These are phyloP conservation scores for Dendrobium chrysotoxum DNA, from an alignment of 106 monocot genomes.

Conservation along the genomic window DNA sequence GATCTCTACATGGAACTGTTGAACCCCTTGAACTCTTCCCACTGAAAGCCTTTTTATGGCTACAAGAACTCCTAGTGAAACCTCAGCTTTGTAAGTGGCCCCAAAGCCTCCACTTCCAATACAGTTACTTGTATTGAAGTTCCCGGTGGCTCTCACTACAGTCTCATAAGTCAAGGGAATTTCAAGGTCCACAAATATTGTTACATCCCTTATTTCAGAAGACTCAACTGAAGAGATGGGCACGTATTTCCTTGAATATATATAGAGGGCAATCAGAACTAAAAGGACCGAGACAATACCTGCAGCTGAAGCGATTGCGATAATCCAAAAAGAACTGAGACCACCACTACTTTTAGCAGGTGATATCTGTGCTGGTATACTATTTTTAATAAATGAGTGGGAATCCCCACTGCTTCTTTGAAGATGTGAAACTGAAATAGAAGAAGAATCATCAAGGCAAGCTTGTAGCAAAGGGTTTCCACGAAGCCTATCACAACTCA, in stretches of 20 bases:
- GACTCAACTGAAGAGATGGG: slow-evolving; percentile 39
- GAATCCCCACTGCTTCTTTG: slow-evolving; percentile 12
- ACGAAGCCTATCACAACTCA: background rate
- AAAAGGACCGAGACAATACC: slow-evolving; percentile 74
- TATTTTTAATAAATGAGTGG: slow-evolving; percentile 20
- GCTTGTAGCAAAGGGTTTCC: no score
- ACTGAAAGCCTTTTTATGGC: slow-evolving; percentile 92
- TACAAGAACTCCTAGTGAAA: slow-evolving; percentile 77
- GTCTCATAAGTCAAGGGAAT: slow-evolving; percentile 80
- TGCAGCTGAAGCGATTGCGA: slow-evolving; percentile 75
- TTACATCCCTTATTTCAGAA: slow-evolving; percentile 49
- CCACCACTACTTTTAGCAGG: slow-evolving; percentile 19
- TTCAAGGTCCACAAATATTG: slow-evolving; percentile 71
- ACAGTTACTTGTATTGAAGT: slow-evolving; percentile 68
- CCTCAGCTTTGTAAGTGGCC: slow-evolving; percentile 95
- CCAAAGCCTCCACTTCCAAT: slow-evolving; percentile 98
- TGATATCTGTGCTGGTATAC: slow-evolving; percentile 3
- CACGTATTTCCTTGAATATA: slow-evolving; percentile 65
- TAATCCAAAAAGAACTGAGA: slow-evolving; percentile 72
- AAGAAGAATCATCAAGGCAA: background rate
- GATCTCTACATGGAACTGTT: slow-evolving; percentile 67
- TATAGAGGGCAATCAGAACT: slow-evolving; percentile 55
- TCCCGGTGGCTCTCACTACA: slow-evolving; percentile 70
- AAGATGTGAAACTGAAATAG: slow-evolving; percentile 28
- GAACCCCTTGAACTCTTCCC: slow-evolving; percentile 53